Base-by-base conservation (phyloP, 208 protist genomes). In the Sergeia podlipaevii region DNA sequence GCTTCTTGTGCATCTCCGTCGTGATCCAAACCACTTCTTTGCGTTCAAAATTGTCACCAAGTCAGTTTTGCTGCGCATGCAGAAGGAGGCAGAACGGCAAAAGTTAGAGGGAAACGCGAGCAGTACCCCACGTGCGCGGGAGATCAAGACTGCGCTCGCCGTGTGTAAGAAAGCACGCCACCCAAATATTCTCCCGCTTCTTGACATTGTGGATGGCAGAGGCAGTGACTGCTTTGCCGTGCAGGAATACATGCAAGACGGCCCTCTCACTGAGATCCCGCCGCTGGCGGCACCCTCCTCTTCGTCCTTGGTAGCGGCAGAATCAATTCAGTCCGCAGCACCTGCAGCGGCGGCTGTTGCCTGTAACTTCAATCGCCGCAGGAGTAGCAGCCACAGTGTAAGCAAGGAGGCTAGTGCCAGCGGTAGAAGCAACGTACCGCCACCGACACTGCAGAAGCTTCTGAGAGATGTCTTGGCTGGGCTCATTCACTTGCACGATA, bases 161-260 rank as follows among this genome's bases (percentile, higher is more conserved):
- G 47, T 89, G 24, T 70, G 60, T 33, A 66, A 66, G 7, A 81
- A 87, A 41, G 65, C 86, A 1, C 46, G 52, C 28, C 80, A 93
- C 59, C 70, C 74, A 2, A 88, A 88, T 63, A 43, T 93, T 24
- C 65, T 89, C 28, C 44, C 52, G 13, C 72, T 80, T 34, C 41
- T 80, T n/a, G 77, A 86, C 32, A 88, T 93, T 56, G 78, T 93
- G 2, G 76, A 93, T 26, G 66, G 69, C 26, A 72, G 73, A 37
- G 60, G 70, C 32, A 72, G 72, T 42, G 67, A 70, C 41, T 84
- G 76, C 54, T 90, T 87, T 48, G 77, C 77, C 1, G 70, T 79
- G 30, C 77, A 89, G 56, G 66, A 79, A 26, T 88, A 81, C 66
- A 59, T 85, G 18, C 49, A 58, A 2, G 34, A 48, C 21, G 80